Conservation (phyloP, 1,139 yeast species). For the Debaryomyces coudertii region DNA sequence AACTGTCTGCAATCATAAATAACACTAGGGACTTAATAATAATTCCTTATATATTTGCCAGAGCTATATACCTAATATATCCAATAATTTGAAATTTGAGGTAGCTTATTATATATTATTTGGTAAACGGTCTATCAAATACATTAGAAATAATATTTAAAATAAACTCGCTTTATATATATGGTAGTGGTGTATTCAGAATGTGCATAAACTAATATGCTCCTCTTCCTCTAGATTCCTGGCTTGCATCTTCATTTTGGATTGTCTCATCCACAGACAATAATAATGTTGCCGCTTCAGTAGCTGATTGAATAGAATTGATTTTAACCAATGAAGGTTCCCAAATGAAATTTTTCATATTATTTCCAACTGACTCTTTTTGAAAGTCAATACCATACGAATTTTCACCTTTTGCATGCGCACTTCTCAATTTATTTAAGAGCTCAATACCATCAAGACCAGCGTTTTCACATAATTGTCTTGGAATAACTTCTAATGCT, state of each 20-base stretch:
- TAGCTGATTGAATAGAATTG: conserved; percentile 92
- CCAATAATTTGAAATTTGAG: not conserved
- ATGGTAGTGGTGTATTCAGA: not conserved
- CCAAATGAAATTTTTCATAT: conserved; percentile 89
- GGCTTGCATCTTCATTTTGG: conserved; percentile 69
- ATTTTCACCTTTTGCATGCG: conserved; percentile 88
- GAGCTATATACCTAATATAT: not conserved
- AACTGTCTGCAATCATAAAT: too few species aligned
- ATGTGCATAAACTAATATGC: conserved; percentile 11
- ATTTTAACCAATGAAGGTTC: conserved; percentile 94
- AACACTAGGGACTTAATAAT: too few species aligned
- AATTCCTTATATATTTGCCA: too few species aligned
- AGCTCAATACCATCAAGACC: conserved; percentile 96
- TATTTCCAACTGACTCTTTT: conserved; percentile 80
- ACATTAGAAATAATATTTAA: not conserved
- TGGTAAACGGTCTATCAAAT: not conserved
- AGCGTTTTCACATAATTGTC: conserved; percentile 96
- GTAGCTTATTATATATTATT: not conserved
- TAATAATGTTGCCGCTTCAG: conserved; percentile 95
- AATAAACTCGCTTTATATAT: not conserved
- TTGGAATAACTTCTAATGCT: conserved; percentile 93
- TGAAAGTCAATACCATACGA: conserved; percentile 95
- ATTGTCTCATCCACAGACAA: conserved; percentile 95
- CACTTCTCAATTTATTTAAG: conserved; percentile 85
- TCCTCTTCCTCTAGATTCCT: conserved; percentile 63